phyloP scores from a whole-genome alignment of 75 land plant species.

The Pinus taeda region DNA sequence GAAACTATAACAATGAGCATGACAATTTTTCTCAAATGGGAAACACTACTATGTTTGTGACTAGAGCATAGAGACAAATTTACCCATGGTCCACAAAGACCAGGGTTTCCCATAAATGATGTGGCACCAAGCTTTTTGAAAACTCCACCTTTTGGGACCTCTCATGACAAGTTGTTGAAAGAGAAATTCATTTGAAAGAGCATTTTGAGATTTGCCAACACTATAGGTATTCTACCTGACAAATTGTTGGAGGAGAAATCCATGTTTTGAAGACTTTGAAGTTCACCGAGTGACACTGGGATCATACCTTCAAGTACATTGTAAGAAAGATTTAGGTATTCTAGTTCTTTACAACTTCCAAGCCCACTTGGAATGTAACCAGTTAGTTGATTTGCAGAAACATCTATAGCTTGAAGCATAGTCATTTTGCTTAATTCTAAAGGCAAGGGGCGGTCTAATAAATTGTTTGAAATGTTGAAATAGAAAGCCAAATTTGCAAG shows the following conservation, averaged over 20 bases:
- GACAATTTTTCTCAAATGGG: background rate
- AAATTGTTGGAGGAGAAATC: slow-evolving; percentile 2
- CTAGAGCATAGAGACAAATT: slow-evolving; percentile 10
- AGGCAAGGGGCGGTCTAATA: slow-evolving; percentile 6
- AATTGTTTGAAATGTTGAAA: slow-evolving; percentile 56
- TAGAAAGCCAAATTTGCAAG: slow-evolving; percentile 37
- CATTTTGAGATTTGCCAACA: slow-evolving; percentile 14
- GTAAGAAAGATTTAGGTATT: slow-evolving; percentile 41
- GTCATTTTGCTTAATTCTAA: no score
- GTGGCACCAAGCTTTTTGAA: slow-evolving; percentile 25
- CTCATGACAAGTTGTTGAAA: slow-evolving; percentile 46
- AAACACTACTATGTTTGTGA: background rate
- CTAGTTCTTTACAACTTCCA: slow-evolving; percentile 34
- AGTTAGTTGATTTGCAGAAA: slow-evolving; percentile 58
- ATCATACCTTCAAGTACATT: slow-evolving; percentile 53
- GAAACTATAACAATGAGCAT: slow-evolving; percentile 12
- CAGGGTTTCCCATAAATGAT: slow-evolving; percentile 38
- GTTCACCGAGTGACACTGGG: slow-evolving; percentile 18
- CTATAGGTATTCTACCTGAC: background rate
- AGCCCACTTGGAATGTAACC: slow-evolving; percentile 53
- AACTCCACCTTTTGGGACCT: slow-evolving; percentile 33
- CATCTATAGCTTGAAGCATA: slow-evolving; percentile 42
- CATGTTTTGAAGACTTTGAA: background rate
- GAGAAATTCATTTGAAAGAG: slow-evolving; percentile 56
- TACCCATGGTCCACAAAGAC: slow-evolving; percentile 47